Percentiles rank a stretch among this genome's conserved stretches.
These are phyloP conservation scores for Populus deltoides DNA, from an alignment of 345 rosid genomes.

Conservation along the genomic window DNA sequence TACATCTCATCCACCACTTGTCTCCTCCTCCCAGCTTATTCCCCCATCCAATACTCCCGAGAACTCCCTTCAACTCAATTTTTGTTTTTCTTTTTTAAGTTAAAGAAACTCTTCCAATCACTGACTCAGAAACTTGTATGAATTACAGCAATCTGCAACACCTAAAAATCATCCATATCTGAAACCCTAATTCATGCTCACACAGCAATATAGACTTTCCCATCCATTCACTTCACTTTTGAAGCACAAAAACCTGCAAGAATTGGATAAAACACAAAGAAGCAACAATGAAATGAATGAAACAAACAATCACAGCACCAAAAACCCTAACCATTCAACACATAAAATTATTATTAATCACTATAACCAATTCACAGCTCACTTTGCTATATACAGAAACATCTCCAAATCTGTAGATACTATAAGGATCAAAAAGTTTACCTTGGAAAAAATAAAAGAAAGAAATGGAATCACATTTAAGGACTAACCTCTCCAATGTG, in stretches of 20 bases:
- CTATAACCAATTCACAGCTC: background rate
- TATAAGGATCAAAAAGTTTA: background rate
- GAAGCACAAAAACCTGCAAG: background rate
- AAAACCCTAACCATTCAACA: background rate
- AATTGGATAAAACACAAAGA: background rate
- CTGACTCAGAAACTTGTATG: background rate
- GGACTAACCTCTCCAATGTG: conserved; percentile 16
- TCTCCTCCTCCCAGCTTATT: conserved; percentile 83
- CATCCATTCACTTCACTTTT: background rate
- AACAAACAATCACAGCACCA: background rate
- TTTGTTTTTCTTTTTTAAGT: background rate
- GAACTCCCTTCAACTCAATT: background rate
- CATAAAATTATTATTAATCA: background rate
- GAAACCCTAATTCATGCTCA: background rate
- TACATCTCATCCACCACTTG: conserved; percentile 90
- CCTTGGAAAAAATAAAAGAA: background rate
- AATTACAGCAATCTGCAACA: background rate
- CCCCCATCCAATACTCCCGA: conserved; percentile 59
- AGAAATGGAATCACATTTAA: background rate
- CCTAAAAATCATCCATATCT: background rate
- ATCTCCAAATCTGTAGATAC: background rate
- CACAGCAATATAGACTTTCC: background rate
- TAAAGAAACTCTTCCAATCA: background rate
- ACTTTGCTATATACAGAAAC: background rate
- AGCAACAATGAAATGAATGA: background rate